Evolutionary conservation across 148 eudicot genomes (phyloP), one percentile per base, ranked within the genome.

Genomic region (Agrostemma githago): DNA sequence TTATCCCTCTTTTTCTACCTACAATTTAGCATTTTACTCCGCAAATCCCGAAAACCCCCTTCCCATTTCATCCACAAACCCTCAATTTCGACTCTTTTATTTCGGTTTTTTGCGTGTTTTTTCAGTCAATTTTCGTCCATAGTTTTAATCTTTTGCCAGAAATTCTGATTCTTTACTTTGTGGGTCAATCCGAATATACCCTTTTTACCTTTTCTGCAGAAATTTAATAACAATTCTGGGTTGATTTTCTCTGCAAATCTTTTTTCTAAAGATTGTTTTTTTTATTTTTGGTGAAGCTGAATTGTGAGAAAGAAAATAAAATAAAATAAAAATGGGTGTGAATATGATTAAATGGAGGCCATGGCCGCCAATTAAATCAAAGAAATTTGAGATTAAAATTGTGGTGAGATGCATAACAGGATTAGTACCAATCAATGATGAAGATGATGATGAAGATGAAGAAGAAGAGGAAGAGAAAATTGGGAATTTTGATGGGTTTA

Each of bases 261-360:
- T 69, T 69, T 48, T 12, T 48, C 11, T 10, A 12, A 8, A 48
- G 11, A 8, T 48, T 6, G 9, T 48, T 48, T 8, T 43, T 43
- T 43, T 43, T 43, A 43, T 42, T 42, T n/a, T n/a, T n/a, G n/a
- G 34, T 26, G 34, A 26, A 26, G 34, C 34, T 26, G 34, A 26
- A 26, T 26, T 26, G 34, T 26, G 34, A 26, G 1, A 26, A 26
- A 26, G 0, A 26, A 26, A 26, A 43, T 43, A 43, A 43, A 42
- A 42, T 3, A 42, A 43, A 43, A 7, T 43, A 40, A 7, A 51
- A 37, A 81, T 88, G 92, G 92, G 83, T n/a, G 92, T 84, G 72
- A 85, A 74, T 51, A 83, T 92, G 94, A 88, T 89, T 80, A 88
- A 82, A 83, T 85, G 96, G 92, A 78, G 83, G 78, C 86, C 96